Percentiles rank a stretch among this genome's conserved stretches.
Evolutionary conservation across 2,329 filamentous ascomycete genomes (phyloP).

Genomic region (Phyllosticta citrichinensis): DNA sequence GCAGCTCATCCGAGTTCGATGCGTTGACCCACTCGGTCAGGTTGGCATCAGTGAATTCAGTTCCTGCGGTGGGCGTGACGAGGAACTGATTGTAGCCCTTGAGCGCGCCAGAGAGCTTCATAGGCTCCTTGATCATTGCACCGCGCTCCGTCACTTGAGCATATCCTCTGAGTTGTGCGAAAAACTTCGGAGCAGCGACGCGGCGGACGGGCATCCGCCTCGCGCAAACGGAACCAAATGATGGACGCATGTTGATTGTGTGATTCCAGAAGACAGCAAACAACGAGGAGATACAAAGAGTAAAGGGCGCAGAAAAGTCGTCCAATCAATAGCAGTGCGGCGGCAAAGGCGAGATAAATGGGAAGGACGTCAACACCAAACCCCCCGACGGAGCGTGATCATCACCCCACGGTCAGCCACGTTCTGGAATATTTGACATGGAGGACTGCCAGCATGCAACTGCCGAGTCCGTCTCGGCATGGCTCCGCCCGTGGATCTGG

Average conservation of each 20-base stretch:
- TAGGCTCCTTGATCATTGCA: conserved; percentile 22
- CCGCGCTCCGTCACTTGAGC: background rate
- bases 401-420: background rate
- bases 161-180: background rate
- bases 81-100: conserved; percentile 47
- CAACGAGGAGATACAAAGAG: background rate
- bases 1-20: conserved; percentile 51
- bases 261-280: background rate
- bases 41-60: conserved; percentile 48
- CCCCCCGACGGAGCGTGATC: background rate
- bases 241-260: background rate
- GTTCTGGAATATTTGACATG: background rate
- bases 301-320: background rate
- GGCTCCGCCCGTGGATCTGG: background rate
- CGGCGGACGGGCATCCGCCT: background rate
- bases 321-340: background rate
- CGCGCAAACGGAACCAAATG: background rate
- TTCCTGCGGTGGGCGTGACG: conserved; percentile 51
- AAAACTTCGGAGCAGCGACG: background rate
- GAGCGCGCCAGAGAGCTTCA: conserved; percentile 42
- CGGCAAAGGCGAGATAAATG: background rate
- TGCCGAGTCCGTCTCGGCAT: background rate
- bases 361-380: background rate
- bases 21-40: conserved; percentile 54
- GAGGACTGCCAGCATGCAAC: background rate